Percentiles rank a stretch among this genome's conserved stretches.
Conservation (phyloP, 805 yeast species). For the Candida coleopterorum region DNA sequence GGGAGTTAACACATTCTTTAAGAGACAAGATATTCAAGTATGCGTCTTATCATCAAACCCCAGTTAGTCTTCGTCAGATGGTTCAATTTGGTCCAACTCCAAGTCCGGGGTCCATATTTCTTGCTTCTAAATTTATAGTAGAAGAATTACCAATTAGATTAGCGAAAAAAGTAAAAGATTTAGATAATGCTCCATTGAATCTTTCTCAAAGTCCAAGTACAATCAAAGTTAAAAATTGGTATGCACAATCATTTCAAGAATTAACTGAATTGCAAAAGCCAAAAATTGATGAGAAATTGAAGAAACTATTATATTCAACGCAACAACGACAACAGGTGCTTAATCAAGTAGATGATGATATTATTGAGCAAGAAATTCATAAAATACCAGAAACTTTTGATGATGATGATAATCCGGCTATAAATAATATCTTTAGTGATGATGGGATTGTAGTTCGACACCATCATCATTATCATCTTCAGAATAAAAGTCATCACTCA, state of each 20-base stretch:
- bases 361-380: conserved; percentile 6
- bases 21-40: conserved; percentile 55
- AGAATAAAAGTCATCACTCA: too few relatives aligned
- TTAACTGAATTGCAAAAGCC: conserved; percentile 64
- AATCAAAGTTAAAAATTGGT: conserved; percentile 77
- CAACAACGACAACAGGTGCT: conserved; percentile 4
- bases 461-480: conserved; percentile 13
- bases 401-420: conserved; percentile 27
- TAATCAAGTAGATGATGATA: neutral
- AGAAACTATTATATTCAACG: conserved; percentile 23
- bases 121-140: conserved; percentile 79
- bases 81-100: conserved; percentile 85
- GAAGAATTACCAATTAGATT: conserved; percentile 84
- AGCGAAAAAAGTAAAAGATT: conserved; percentile 80
- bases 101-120: conserved; percentile 69
- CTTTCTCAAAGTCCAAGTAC: conserved; percentile 72
- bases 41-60: conserved; percentile 76
- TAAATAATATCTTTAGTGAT: conserved; percentile 41
- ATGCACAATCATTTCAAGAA: conserved; percentile 85
- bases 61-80: conserved; percentile 82
- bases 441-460: conserved; percentile 45
- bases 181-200: conserved; percentile 75
- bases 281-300: conserved; percentile 38
- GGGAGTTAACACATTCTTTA: conserved; percentile 48
- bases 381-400: conserved; percentile 1